Evolutionary conservation across 2,329 filamentous ascomycete species (phyloP), one percentile per base, ranked within the genome.

Genomic region (Nannizziopsis arthrosporioides): DNA sequence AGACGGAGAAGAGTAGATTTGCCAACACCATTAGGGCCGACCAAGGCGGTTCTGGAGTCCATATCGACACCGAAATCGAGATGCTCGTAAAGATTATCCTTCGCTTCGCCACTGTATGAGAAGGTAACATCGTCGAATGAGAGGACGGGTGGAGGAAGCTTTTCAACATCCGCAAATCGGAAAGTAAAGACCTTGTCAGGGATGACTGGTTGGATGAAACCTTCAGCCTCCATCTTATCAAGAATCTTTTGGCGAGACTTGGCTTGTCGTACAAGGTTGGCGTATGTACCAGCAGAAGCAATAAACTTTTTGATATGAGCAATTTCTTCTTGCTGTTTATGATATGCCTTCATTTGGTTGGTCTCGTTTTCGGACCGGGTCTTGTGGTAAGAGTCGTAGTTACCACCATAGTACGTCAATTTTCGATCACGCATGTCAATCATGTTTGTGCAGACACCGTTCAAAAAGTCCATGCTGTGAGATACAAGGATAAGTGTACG

Each of bases 241-340:
- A 96, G 78, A 69, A 96, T 96, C 86, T 98, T 98, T 73, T 98
- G 92, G 56, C 92, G 82, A 38, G 92, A 96, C 78, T 98, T 98
- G 71, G 93, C 93, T 73, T 98, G 92, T 68, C 86, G 80, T 65
- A 98, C 92, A 75, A 98, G 78, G 76, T 98, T 98, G 79, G 93
- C 92, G 65, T 98, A 98, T 53, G 92, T 98, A 89, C 93, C 92
- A 50, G 92, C 92, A 53, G 90, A 95, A 63, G 93, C 92, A 68
- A 98, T 98, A 77, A 98, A 98, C 74, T 96, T 95, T 78, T 98
- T 96, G 78, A 98, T 98, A 76, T 98, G 93, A 59, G 81, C 78
- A 68, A 98, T 98, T 75, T 98, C 92, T 54, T 98, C 92, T 68
- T 98, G 92, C 69, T 98, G 92, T 78, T 98, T 98, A 68, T 85